These are phyloP conservation scores for Avicennia marina DNA, from an alignment of 257 asterid species.

Conservation along the genomic window DNA sequence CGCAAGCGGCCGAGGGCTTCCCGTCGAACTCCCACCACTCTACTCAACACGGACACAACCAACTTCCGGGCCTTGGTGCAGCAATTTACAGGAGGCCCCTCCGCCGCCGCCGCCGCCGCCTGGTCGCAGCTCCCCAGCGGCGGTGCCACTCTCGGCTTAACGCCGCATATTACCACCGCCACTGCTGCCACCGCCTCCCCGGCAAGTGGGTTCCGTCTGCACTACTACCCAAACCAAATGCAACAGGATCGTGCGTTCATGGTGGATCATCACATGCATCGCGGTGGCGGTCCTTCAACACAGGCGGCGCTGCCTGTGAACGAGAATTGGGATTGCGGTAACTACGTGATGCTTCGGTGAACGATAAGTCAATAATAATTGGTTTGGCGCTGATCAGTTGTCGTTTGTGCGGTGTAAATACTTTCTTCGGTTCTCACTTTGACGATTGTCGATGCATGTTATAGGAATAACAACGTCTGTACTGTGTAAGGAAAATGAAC, in stretches of 20 bases:
- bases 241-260: conserved; percentile 21
- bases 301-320: too few species aligned
- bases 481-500: too few species aligned
- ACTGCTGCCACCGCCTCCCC: conserved; percentile 4
- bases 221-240: conserved; percentile 23
- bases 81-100: conserved; percentile 45
- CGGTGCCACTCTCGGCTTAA: conserved; percentile 13
- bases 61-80: conserved; percentile 63
- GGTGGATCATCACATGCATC: conserved; percentile 15
- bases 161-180: background rate
- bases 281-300: background rate
- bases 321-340: too few species aligned
- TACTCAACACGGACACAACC: conserved; percentile 52
- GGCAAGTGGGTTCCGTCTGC: conserved; percentile 23
- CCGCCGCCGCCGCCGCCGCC: conserved; percentile 20
- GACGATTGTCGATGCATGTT: too few species aligned
- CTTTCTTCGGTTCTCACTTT: too few species aligned
- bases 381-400: too few species aligned
- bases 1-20: conserved; percentile 50
- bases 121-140: conserved; percentile 12
- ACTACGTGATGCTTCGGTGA: too few species aligned
- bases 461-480: too few species aligned
- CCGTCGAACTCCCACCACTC: conserved; percentile 51
- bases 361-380: too few species aligned
- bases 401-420: too few species aligned